phyloP scores from a whole-genome alignment of 2,329 filamentous ascomycete species.

The Fusarium sarcochroum region DNA sequence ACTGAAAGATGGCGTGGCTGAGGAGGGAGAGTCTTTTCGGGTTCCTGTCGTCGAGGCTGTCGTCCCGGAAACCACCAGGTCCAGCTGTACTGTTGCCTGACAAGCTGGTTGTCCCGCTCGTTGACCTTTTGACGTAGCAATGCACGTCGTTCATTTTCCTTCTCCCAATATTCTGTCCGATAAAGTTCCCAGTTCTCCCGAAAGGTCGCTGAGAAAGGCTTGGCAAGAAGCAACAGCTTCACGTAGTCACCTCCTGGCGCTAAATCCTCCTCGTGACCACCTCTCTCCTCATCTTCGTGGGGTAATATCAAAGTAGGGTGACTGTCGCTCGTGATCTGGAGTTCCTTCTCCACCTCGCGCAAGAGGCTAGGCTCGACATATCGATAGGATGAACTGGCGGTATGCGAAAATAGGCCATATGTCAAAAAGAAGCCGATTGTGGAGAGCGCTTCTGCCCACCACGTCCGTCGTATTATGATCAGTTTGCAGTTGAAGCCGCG shows the following conservation, averaged over 20 bases:
- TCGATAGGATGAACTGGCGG: slow-evolving; percentile 78
- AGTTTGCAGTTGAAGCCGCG: slow-evolving; percentile 97
- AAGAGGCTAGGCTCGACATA: slow-evolving; percentile 77
- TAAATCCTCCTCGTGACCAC: slow-evolving; percentile 89
- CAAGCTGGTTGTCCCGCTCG: slow-evolving; percentile 76
- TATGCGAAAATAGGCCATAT: slow-evolving; percentile 78
- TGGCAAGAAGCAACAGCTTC: slow-evolving; percentile 89
- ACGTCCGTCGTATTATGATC: slow-evolving; percentile 85
- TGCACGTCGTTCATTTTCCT: slow-evolving; percentile 90
- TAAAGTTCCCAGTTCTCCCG: slow-evolving; percentile 98
- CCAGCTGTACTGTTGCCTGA: slow-evolving; percentile 78
- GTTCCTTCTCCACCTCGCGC: slow-evolving; percentile 71
- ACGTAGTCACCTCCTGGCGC: slow-evolving; percentile 92
- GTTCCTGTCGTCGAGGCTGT: slow-evolving; percentile 53
- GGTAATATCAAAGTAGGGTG: slow-evolving; percentile 60
- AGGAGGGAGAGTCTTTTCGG: slow-evolving; percentile 54
- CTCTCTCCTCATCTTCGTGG: slow-evolving; percentile 71
- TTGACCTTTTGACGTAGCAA: slow-evolving; percentile 79
- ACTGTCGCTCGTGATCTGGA: slow-evolving; percentile 62
- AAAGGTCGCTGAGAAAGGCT: slow-evolving; percentile 95
- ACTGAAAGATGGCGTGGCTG: slow-evolving; percentile 60
- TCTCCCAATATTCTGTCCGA: slow-evolving; percentile 95
- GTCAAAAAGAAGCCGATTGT: slow-evolving; percentile 84
- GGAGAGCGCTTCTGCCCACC: slow-evolving; percentile 83
- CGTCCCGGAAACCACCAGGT: slow-evolving; percentile 89